Base-by-base conservation (phyloP, 202 grass and related monocot species). In the Hordeum pubiflorum region DNA sequence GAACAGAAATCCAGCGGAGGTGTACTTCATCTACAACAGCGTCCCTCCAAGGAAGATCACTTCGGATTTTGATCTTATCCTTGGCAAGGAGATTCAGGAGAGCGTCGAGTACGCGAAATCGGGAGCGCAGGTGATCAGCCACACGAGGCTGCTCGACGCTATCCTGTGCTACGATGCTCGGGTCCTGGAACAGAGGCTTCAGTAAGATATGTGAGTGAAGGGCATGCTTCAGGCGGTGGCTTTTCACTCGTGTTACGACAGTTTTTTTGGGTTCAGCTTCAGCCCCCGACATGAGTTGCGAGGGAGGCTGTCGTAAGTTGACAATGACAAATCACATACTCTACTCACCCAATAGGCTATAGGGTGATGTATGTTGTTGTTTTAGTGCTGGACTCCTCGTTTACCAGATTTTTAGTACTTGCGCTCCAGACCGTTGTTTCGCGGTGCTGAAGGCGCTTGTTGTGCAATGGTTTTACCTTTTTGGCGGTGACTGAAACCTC, bases 21-120 rank as follows among this genome's bases (percentile, higher is more conserved):
- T 31, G 1, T 89, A 86, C 80, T 85, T 86, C 32, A 50, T 91
- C 54, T 89, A 81, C 14, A 24, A 84, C 1, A 55, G 20, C 1
- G 38, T 69, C 15, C 2, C 37, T 33, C 63, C 75, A 0, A 9
- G 7, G 4, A 15, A 72, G 5, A 40, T 76, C 44, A 31, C 10
- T 23, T 0, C 0, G 15, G 46, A 56, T 22, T 63, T 37, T 44
- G 6, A 70, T 60, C 7, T 37, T 34, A 55, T 67, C 31, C 54
- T 79, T 33, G 23, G 0, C 10, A 6, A 76, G 80, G 89, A 89
- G 63, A 40, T 22, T 21, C 57, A 60, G 41, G 89, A 81, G 58
- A n/a, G 2, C 58, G 10, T 7, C 0, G 24, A 60, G 55, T 69
- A 80, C 7, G 58, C 11, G 29, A 34, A 50, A 2, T 31, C 20